phyloP scores from a whole-genome alignment of 768 basidiomycete species.

The Paxillus involutus region DNA sequence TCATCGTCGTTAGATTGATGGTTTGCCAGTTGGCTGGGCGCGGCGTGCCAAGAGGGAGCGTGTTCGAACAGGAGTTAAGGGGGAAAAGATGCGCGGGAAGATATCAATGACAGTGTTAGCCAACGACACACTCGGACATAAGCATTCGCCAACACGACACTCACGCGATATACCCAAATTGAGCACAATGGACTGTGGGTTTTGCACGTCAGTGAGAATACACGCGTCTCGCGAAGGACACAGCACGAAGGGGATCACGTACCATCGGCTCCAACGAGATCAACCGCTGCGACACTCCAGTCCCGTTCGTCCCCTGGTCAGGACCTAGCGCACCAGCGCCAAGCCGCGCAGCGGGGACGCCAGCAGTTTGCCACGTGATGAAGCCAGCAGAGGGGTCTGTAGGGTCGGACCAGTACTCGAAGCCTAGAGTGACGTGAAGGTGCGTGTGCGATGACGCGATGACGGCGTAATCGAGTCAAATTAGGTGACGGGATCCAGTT shows the following conservation, averaged over 20 bases:
- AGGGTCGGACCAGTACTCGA: slow-evolving; percentile 74
- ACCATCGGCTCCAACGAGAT: slow-evolving; percentile 54
- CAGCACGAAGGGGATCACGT: neutral
- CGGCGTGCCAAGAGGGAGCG: neutral
- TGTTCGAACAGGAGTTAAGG: too few species aligned
- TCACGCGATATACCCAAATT: slow-evolving; percentile 63
- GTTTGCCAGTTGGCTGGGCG: slow-evolving; percentile 63
- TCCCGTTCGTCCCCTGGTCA: slow-evolving; percentile 36
- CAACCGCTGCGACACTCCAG: slow-evolving; percentile 57
- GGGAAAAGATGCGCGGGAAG: too few species aligned
- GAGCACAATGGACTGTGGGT: slow-evolving; percentile 45
- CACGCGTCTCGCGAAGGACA: neutral
- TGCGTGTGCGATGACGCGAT: too few species aligned
- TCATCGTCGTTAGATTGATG: slow-evolving; percentile 44
- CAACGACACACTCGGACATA: too few species aligned
- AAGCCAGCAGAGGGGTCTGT: slow-evolving; percentile 53
- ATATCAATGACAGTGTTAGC: too few species aligned
- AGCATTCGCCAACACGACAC: slow-evolving; percentile 9
- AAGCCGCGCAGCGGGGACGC: slow-evolving; percentile 46
- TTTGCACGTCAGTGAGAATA: too few species aligned
- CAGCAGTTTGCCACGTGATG: slow-evolving; percentile 76
- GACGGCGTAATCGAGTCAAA: too few species aligned
- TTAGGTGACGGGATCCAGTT: too few species aligned
- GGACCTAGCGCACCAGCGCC: slow-evolving; percentile 56
- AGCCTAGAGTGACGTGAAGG: slow-evolving; percentile 39